phyloP scores from a whole-genome alignment of 352 stramenopile species.

The Pythium insidiosum region DNA sequence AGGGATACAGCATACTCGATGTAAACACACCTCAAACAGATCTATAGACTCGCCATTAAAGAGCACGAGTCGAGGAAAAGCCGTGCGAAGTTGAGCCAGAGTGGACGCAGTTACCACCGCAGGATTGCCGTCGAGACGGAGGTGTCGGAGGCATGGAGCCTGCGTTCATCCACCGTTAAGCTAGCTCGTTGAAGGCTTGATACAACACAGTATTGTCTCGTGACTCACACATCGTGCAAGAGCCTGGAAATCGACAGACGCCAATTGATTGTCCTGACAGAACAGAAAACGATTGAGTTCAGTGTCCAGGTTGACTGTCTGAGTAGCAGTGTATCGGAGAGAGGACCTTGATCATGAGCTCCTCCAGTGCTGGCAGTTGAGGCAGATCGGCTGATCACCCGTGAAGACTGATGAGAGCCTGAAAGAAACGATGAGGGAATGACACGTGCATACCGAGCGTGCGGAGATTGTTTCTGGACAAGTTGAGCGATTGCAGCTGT shows the following conservation, averaged over 20 bases:
- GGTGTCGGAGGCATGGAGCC: conserved; percentile 37
- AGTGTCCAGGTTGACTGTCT: neutral
- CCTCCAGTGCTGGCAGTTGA: conserved; percentile 31
- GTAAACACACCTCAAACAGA: no score
- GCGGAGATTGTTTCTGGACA: conserved; percentile 37
- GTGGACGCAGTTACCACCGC: no score
- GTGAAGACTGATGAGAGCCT: neutral
- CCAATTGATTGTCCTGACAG: conserved; percentile 51
- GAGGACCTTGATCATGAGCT: conserved; percentile 39
- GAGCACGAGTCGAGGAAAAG: no score
- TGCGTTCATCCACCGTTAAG: neutral
- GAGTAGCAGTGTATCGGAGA: neutral
- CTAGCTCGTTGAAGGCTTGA: neutral
- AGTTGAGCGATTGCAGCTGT: conserved; percentile 32
- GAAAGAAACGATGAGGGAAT: neutral
- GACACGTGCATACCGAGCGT: conserved; percentile 36
- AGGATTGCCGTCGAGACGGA: conserved; percentile 33
- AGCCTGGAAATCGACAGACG: conserved; percentile 26
- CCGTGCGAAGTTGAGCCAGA: no score
- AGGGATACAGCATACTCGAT: no score
- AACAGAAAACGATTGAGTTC: no score
- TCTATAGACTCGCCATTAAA: no score
- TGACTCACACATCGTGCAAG: conserved; percentile 27
- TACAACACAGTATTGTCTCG: neutral
- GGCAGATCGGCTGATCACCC: conserved; percentile 29